These are phyloP conservation scores for Trichoderma afroharzianum DNA, from an alignment of 2,329 filamentous ascomycete genomes.

Conservation along the genomic window DNA sequence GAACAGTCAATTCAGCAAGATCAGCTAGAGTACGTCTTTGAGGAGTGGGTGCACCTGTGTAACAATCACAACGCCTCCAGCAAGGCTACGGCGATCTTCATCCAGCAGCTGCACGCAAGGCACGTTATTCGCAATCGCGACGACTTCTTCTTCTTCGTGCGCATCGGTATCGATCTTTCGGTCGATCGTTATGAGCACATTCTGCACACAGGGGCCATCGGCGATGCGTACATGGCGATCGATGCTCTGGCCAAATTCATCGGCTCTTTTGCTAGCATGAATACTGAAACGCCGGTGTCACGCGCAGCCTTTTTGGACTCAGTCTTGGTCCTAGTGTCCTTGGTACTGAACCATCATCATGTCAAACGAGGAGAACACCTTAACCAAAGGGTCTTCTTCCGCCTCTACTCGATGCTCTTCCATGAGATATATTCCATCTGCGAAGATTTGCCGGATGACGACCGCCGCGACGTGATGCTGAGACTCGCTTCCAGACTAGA, in stretches of 20 bases:
- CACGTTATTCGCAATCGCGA: constrained; percentile 71
- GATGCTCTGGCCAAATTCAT: constrained; percentile 84
- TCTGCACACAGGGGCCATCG: constrained; percentile 56
- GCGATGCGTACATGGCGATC: constrained; percentile 56
- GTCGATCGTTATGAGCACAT: constrained; percentile 74
- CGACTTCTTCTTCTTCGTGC: constrained; percentile 74
- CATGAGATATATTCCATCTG: constrained; percentile 64
- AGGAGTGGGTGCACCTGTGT: constrained; percentile 85
- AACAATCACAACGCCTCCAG: constrained; percentile 74
- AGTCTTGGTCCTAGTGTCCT: constrained; percentile 69
- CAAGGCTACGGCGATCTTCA: constrained; percentile 69
- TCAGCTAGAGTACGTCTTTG: constrained; percentile 91
- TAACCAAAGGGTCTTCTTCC: constrained; percentile 87
- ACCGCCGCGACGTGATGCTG: constrained; percentile 66
- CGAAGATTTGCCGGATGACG: constrained; percentile 56
- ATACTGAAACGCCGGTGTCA: constrained; percentile 59
- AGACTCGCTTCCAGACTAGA: constrained; percentile 68
- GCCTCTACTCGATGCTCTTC: constrained; percentile 78
- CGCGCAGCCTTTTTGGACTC: constrained; percentile 73
- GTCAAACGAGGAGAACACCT: constrained; percentile 75
- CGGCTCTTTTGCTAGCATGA: constrained; percentile 69
- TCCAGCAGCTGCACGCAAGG: constrained; percentile 75
- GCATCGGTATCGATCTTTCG: constrained; percentile 75
- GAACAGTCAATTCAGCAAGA: constrained; percentile 61
- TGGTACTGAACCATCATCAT: constrained; percentile 84